Percentiles rank a stretch among this genome's conserved stretches.
Conservation (phyloP, 257 asterid species). For the Capsicum chinense region DNA sequence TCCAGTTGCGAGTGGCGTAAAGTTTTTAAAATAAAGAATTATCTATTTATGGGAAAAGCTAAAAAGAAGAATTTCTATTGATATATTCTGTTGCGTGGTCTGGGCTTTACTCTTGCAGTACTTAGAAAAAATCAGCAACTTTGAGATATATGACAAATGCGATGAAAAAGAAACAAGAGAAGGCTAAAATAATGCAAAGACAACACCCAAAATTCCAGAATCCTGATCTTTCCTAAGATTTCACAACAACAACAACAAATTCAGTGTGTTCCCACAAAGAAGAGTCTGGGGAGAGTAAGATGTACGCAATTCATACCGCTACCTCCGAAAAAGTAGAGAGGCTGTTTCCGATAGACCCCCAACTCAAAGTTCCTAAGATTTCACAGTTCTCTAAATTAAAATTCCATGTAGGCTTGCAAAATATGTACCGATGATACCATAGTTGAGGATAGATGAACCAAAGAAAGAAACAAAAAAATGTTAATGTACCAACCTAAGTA, state of each 20-base stretch:
- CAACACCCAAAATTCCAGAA: neutral
- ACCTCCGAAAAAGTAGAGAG: too few relatives aligned
- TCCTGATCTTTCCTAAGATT: neutral
- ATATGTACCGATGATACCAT: neutral
- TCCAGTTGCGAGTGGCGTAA: neutral
- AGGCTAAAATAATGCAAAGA: neutral
- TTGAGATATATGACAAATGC: neutral
- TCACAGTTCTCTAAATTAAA: neutral
- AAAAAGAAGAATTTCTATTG: too few relatives aligned
- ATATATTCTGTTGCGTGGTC: too few relatives aligned
- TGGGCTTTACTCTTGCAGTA: neutral
- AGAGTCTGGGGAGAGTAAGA: too few relatives aligned
- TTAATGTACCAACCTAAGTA: neutral
- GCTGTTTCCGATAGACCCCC: too few relatives aligned
- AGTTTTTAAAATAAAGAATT: neutral
- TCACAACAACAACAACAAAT: neutral
- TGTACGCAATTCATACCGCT: too few relatives aligned
- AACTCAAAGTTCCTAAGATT: too few relatives aligned
- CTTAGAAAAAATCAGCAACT: neutral
- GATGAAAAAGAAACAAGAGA: neutral
- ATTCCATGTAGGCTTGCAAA: neutral
- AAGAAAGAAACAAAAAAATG: neutral
- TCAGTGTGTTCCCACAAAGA: too few relatives aligned
- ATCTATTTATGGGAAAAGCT: too few relatives aligned
- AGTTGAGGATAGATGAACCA: neutral